Evolutionary conservation across 495 filamentous ascomycete genomes (phyloP), one percentile per base, ranked within the genome.

Genomic region (Hypoxylon perforatum): DNA sequence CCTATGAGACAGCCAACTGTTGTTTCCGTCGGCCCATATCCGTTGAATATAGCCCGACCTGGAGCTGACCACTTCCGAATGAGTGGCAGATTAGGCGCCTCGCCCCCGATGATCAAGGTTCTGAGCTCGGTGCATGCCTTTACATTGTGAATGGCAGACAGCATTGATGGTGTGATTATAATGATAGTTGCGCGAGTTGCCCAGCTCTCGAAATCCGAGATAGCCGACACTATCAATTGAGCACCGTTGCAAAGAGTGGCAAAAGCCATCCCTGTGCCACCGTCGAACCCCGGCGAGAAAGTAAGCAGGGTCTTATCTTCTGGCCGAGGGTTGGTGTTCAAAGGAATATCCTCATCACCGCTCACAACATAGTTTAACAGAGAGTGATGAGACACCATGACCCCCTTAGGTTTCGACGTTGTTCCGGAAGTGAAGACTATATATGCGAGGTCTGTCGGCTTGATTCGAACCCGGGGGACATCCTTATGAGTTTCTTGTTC

Each of bases 371-470:
- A 51, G 25, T 48, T 51, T 7, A 42, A 14, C 12, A 61, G 46
- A n/a, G 60, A 42, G 2, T 44, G 22, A 54, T 79, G 77, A 3
- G 72, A 72, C 19, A 79, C 73, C 23, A 76, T 72, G 1, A 76
- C 77, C 7, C 79, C 79, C 53, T 81, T 81, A 0, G 80, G 79
- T 33, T 67, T 72, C 6, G 75, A 76, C 0, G 80, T 82, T 48
- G 69, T 77, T 33, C 78, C 80, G 5, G 79, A 81, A 0, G 78
- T 81, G 67, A 79, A 81, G 0, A 76, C 64, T 44, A 75, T 71
- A 62, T 76, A 81, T 15, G 48, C 57, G n/a, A 61, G 57, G 17
- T 41, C 25, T 17, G 52, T 22, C 35, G 50, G 17, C 45, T 51
- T 19, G 46, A 61, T 49, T 51, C 59, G 19, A 47, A 57, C 39